Percentiles rank a stretch among this genome's conserved stretches.
phyloP scores from a whole-genome alignment of 352 stramenopile genomes.

The Pythium scleroteichum region DNA sequence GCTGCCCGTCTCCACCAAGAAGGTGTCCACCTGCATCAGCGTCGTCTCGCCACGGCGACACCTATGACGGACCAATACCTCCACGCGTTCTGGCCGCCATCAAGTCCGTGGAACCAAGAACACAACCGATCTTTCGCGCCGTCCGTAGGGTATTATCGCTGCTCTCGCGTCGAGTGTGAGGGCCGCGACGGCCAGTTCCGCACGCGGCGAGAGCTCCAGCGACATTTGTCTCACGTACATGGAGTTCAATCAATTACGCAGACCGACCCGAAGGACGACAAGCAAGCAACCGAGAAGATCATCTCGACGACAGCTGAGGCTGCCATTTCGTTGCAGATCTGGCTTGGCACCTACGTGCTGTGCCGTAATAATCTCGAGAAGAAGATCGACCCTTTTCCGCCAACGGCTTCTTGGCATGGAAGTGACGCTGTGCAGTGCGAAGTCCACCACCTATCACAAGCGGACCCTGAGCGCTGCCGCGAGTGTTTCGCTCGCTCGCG shows the following conservation, averaged over 20 bases:
- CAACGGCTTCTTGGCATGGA: conserved; percentile 14
- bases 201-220: conserved; percentile 40
- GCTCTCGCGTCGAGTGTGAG: conserved; percentile 34
- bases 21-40: conserved; percentile 37
- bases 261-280: neutral
- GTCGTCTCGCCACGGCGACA: conserved; percentile 38
- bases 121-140: conserved; percentile 16
- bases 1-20: conserved; percentile 51
- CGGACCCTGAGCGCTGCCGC: conserved; percentile 19
- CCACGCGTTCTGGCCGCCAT: conserved; percentile 56
- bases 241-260: neutral
- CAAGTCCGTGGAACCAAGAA: conserved; percentile 47
- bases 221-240: conserved; percentile 12
- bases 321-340: conserved; percentile 30
- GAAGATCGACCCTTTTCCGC: conserved; percentile 30
- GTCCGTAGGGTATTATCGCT: conserved; percentile 50
- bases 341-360: conserved; percentile 44
- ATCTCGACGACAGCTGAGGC: neutral
- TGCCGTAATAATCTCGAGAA: conserved; percentile 39
- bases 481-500: conserved; percentile 19
- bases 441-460: neutral
- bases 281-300: neutral
- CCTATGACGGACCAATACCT: conserved; percentile 57
- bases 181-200: conserved; percentile 41
- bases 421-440: conserved; percentile 14